Evolutionary conservation across 2,329 filamentous ascomycete species (phyloP), one percentile per base, ranked within the genome.

Genomic region (Fusarium proliferatum): DNA sequence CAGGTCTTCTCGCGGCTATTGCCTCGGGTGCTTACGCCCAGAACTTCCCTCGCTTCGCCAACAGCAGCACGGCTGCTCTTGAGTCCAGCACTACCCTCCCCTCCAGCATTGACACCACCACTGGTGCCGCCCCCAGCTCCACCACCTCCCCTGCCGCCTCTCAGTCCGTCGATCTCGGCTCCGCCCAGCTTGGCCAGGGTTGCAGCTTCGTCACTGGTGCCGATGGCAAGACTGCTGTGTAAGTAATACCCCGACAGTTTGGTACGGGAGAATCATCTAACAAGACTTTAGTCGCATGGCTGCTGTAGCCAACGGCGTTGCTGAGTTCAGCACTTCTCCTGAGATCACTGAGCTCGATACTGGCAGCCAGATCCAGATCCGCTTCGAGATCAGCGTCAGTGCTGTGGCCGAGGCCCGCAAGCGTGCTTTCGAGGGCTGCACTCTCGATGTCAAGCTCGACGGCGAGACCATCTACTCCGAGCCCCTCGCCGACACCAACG

Each of bases 1-100:
- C 34, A 30, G 59, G 28, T n/a, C 19, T 69, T 12, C 56, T 71
- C 11, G 45, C n/a, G 61, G 61, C 53, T 15, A 10, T 48, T 10
- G 66, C 67, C 63, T 58, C 68, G 34, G 33, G 55, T 8, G 65
- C 33, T 6, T 41, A 39, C 19, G 51, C 23, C 34, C 51, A 53
- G 5, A 49, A 49, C 28, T 49, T 33, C 15, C 16, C 64, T 56
- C 38, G 67, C 3, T 74, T 73, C 57, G 48, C 68, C 64, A 74
- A 74, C 72, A 34, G 38, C 9, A 69, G 62, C 33, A 30, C 15
- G 1, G 13, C 64, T 23, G 71, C 46, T 9, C 12, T 46, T n/a
- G 61, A 41, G 38, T 43, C 51, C 1, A 28, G 39, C 8, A 62
- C 61, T 8, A 38, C 34, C 4, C n/a, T 38, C 9, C 51, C 51